Percentiles rank a stretch among this genome's conserved stretches.
Conservation (phyloP, 768 basidiomycete genomes). For the Naganishia onofrii region DNA sequence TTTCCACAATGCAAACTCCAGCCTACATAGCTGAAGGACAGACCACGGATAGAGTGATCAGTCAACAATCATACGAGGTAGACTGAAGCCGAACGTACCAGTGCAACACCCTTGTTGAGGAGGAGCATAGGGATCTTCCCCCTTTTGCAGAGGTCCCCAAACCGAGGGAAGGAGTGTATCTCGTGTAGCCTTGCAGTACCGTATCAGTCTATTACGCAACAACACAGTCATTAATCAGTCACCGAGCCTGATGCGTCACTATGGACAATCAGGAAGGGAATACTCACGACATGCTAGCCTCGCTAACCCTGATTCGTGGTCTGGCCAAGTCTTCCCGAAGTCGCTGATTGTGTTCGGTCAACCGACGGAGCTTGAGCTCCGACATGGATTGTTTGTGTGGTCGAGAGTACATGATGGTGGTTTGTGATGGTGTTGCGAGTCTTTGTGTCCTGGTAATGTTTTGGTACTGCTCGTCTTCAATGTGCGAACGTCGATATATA, state of each 20-base stretch:
- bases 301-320: constrained; percentile 85
- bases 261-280: too few relatives aligned
- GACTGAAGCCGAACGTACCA: constrained; percentile 14
- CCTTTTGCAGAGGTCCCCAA: constrained; percentile 91
- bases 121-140: constrained; percentile 88
- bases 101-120: constrained; percentile 58
- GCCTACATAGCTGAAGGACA: constrained; percentile 1
- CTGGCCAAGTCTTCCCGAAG: constrained; percentile 82
- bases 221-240: neutral
- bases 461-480: too few relatives aligned
- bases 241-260: neutral
- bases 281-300: constrained; percentile 79
- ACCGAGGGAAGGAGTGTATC: constrained; percentile 80
- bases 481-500: neutral
- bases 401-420: constrained; percentile 36
- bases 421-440: neutral
- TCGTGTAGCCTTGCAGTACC: constrained; percentile 88
- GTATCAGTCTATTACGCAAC: constrained; percentile 68
- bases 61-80: neutral
- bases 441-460: too few relatives aligned
- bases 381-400: constrained; percentile 82
- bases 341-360: constrained; percentile 91
- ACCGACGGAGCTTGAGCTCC: constrained; percentile 88
- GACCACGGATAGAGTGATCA: neutral
- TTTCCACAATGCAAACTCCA: neutral